These are phyloP conservation scores for Eucalyptus viminalis DNA, from an alignment of 345 rosid species.

Conservation along the genomic window DNA sequence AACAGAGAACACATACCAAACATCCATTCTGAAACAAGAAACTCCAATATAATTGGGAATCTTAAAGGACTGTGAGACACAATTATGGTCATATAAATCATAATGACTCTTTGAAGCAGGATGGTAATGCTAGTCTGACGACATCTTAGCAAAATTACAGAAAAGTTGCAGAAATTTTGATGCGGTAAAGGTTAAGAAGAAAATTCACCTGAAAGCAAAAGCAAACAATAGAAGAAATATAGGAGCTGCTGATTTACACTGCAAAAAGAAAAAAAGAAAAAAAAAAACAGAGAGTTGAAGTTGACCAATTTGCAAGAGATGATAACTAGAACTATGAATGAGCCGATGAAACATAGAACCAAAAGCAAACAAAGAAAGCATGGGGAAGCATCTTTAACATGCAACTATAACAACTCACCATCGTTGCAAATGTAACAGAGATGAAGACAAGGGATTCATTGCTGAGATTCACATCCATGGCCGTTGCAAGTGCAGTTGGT, in stretches of 20 bases:
- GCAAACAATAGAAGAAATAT: conserved; percentile 95
- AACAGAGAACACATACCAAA: not conserved
- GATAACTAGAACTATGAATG: not conserved
- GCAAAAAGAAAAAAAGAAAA: conserved; percentile 7
- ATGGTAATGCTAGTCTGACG: not conserved
- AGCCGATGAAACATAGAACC: not conserved
- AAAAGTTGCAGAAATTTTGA: not conserved
- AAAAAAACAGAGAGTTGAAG: not conserved
- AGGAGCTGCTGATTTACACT: conserved; percentile 99
- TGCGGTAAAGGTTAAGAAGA: not conserved
- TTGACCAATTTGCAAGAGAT: not conserved
- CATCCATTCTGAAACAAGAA: not conserved
- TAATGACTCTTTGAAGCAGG: not conserved
- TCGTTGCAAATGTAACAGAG: conserved; percentile 98
- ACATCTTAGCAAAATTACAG: not conserved
- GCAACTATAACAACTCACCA: conserved; percentile 48
- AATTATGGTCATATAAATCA: not conserved
- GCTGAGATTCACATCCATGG: conserved; percentile 94
- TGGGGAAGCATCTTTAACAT: not conserved
- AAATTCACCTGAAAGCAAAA: conserved; percentile 92
- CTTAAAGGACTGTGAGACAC: not conserved
- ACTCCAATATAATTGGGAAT: not conserved
- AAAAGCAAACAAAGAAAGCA: not conserved
- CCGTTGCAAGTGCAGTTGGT: conserved; percentile 97
- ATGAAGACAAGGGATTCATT: conserved; percentile 95